A percentile compares a stretch with the other conserved stretches of the same genome.
These are phyloP conservation scores for Planoprotostelium fungivorum DNA, from an alignment of 78 protist genomes.

Conservation along the genomic window DNA sequence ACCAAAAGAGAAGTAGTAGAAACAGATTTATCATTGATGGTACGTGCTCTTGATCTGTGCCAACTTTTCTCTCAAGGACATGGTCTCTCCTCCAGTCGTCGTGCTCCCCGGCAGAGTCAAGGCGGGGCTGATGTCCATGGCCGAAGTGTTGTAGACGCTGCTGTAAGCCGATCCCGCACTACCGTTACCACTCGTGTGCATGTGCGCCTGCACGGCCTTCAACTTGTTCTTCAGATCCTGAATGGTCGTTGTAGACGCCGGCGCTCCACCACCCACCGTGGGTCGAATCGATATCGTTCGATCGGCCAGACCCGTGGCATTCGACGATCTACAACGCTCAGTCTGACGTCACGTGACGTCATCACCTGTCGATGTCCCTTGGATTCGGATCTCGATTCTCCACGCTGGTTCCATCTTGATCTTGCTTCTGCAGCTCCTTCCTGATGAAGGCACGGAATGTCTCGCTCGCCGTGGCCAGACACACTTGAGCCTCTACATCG, in stretches of 20 bases:
- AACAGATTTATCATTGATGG: no score
- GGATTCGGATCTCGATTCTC: neutral
- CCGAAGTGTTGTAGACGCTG: no score
- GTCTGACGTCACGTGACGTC: no score
- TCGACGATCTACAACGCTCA: no score
- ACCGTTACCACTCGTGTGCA: neutral
- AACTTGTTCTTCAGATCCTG: neutral
- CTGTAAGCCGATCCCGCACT: neutral
- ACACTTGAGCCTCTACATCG: neutral
- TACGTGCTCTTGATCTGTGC: slow-evolving; percentile 2
- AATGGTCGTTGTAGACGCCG: neutral
- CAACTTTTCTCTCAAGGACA: neutral
- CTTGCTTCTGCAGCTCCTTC: neutral
- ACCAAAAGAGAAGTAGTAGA: no score
- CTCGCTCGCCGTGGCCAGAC: neutral
- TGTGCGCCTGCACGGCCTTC: neutral
- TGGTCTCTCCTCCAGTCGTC: neutral
- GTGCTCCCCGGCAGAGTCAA: neutral
- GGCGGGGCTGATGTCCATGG: no score
- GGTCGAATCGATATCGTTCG: no score
- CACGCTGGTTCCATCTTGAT: neutral
- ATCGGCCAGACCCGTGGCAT: no score
- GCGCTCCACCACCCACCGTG: neutral
- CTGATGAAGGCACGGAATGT: neutral
- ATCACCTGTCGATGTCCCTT: neutral